Base-by-base conservation (phyloP, 805 yeast genomes). In the Spathaspora boniae region DNA sequence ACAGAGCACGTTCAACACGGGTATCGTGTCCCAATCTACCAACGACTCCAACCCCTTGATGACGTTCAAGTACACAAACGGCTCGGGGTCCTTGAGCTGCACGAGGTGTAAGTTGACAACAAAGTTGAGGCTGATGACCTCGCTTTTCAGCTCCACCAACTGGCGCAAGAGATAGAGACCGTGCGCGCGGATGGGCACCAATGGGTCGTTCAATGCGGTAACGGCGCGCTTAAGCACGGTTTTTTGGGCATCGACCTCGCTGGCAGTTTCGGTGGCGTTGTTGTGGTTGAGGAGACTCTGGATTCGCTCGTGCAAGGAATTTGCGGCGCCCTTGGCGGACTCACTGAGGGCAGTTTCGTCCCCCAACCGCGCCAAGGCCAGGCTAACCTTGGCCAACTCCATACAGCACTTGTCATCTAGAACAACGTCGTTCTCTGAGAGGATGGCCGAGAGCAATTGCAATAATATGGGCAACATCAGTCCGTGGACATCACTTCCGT, bases 181-280 rank as follows among this genome's bases (percentile, higher is more conserved):
- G 56, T 85, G 88, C 0, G 95, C 98, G 36, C 88, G 68, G 2
- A 91, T 75, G 0, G 98, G 96, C 3, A 85, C 80, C 28, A 83
- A 60, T 0, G 89, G 84, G 56, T 89, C 96, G 37, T 78, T 78
- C 28, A 93, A 56, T 40, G 80, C 76, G 1, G 72, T 63, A 24
- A 86, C 60, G 0, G 96, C 96, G 21, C 75, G 65, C 11, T 73
- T 70, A 31, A 83, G 58, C 0, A 57, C 42, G 16, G 59, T 60
- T 18, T 55, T 54, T 31, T 80, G 74, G 6, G 51, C 37, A 8
- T 62, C 66, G 27, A 41, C 39, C 9, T 42, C 45, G 6, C 50
- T 43, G 2, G 36, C 6, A 12, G 25, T 34, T 1, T 50, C 46
- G 2, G 53, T 46, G 2, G 31, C 16, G 4, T 58, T 61, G 1